phyloP scores from a whole-genome alignment of 768 basidiomycete genomes.

The Suillus fuscotomentosus region DNA sequence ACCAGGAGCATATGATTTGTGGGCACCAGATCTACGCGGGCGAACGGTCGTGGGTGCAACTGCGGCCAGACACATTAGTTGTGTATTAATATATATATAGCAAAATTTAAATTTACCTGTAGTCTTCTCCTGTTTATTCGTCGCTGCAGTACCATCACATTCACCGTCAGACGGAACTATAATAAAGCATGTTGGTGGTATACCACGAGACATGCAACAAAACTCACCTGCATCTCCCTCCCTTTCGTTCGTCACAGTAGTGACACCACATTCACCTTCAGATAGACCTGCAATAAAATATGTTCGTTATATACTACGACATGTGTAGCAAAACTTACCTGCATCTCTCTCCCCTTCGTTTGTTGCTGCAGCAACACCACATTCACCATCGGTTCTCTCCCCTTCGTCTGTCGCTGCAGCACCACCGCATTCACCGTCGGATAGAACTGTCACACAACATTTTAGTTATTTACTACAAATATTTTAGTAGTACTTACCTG shows the following conservation, averaged over 20 bases:
- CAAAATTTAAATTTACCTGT: neutral
- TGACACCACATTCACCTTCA: neutral
- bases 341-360: no score
- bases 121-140: neutral
- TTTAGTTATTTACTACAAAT: no score
- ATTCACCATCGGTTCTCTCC: no score
- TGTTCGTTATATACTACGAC: neutral
- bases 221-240: neutral
- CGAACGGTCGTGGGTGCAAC: neutral
- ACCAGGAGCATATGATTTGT: neutral
- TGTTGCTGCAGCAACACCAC: no score
- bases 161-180: neutral
- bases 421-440: no score
- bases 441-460: no score
- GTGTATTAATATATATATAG: neutral
- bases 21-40: neutral
- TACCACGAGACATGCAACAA: neutral
- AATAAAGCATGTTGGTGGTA: neutral
- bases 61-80: neutral
- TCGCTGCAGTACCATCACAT: neutral
- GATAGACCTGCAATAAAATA: neutral
- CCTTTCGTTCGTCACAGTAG: no score
- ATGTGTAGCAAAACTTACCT: neutral
- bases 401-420: no score
- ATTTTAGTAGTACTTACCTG: no score